Base-by-base conservation (phyloP, 257 asterid species). In the Oldenlandia corymbosa region DNA sequence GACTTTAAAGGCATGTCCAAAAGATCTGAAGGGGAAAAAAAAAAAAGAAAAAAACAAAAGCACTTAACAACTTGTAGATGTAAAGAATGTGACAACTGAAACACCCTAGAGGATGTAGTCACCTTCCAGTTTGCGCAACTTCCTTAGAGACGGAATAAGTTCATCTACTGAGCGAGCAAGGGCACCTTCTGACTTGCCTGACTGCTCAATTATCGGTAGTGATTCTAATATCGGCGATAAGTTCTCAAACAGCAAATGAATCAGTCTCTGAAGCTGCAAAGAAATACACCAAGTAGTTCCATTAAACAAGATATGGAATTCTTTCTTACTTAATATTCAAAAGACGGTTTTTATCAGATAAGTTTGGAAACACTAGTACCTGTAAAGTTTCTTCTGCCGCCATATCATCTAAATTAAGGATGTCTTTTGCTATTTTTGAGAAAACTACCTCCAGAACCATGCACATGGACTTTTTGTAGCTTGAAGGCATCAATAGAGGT, bases 351-450 rank as follows among this genome's bases (percentile, higher is more conserved):
- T 12, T 55, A 58, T 28, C 34, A 61, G 31, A 56, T 49, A 46
- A 36, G 47, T 21, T 2, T 50, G 52, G 23, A 23, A 41, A 46
- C 46, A 51, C 41, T 53, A 1, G 55, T 61, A 87, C 99, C 96
- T 90, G 99, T 79, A 90, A 76, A 62, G 99, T 93, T 83, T 93
- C 99, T 62, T 90, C 97, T 24, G 96, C 96, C 1, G 96, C 99
- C 95, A 93, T 84, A 71, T 93, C 99, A 78, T 90, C 96, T 69
- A 93, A 73, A 37, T 81, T 81, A 68, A 93, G 91, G 72, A 93
- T 86, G 71, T 93, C 96, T 71, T 73, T 81, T 2, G 88, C 71
- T 65, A 93, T 81, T 80, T 89, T 87, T 0, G 88, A 78, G 73
- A 85, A 90, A 64, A 93, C 88, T 7, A 71, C 72, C 76, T 84